These are phyloP conservation scores for Calonectria ilicicola DNA, from an alignment of 2,329 filamentous ascomycete species.

Conservation along the genomic window DNA sequence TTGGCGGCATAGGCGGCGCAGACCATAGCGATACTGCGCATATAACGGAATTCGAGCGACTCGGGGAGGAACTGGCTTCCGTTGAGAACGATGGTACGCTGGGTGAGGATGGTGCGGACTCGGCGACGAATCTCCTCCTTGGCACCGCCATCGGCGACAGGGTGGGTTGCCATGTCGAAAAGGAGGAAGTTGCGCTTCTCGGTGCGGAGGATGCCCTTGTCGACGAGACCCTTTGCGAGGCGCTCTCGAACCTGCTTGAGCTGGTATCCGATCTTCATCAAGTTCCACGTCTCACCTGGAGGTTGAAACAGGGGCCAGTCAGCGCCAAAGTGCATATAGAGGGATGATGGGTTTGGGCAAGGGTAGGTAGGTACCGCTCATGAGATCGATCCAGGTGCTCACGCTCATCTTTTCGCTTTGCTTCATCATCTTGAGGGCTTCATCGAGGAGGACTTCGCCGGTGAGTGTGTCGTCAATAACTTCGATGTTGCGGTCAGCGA, in stretches of 20 bases:
- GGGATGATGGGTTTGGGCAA: constrained; percentile 24
- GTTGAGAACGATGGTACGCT: constrained; percentile 91
- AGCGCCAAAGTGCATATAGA: constrained; percentile 22
- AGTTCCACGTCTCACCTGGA: constrained; percentile 98
- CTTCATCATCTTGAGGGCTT: constrained; percentile 99
- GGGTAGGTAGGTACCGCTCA: constrained; percentile 80
- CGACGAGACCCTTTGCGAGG: constrained; percentile 95
- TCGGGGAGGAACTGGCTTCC: constrained; percentile 91
- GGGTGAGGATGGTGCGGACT: constrained; percentile 91
- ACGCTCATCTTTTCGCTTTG: constrained; percentile 99
- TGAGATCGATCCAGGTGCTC: constrained; percentile 97
- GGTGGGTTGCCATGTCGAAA: constrained; percentile 99
- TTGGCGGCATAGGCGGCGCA: constrained; percentile 98
- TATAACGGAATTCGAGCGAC: constrained; percentile 92
- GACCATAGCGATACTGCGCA: constrained; percentile 94
- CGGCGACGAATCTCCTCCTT: constrained; percentile 97
- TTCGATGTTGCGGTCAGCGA: constrained; percentile 94
- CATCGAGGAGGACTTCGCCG: constrained; percentile 95
- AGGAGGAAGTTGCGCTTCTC: constrained; percentile 99
- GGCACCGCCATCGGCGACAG: constrained; percentile 93
- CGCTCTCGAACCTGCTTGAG: constrained; percentile 99
- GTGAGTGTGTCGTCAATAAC: constrained; percentile 97
- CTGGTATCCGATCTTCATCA: constrained; percentile 99
- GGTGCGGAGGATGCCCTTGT: constrained; percentile 97
- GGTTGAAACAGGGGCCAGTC: constrained; percentile 34